Evolutionary conservation across 2,329 filamentous ascomycete species (phyloP), one percentile per base, ranked within the genome.

Genomic region (Penicillium frequentans): DNA sequence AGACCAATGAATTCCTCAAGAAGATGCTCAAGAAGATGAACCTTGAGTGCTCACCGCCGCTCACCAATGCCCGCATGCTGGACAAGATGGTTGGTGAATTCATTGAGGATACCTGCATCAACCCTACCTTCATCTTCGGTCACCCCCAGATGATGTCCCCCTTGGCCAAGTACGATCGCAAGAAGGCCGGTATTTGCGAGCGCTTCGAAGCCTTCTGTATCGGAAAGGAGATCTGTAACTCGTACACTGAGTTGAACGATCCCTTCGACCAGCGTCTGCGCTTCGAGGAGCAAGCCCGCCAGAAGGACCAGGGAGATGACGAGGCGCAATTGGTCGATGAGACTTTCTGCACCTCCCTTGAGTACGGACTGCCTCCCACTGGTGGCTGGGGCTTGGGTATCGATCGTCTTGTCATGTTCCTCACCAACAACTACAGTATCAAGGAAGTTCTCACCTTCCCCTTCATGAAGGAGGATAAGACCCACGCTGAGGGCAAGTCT

Each of bases 381-480:
- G 95, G 91, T 75, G 95, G 95, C 49, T 99, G 90, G 89, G 95
- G 93, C 65, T 91, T 98, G 85, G 95, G 95, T 63, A 95, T 96
- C 65, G 93, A 98, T 80, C 88, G 93, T 59, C 79, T 96, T 75
- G 90, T 92, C 75, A 96, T 96, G 92, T 96, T 96, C 84, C 79
- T 98, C 76, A 96, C 93, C 49, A 87, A 98, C 78, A 90, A 96
- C 79, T 95, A 96, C 81, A 90, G 86, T 67, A 99, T 99, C 75
- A 93, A 95, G 78, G 95, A 99, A 78, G 93, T 98, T 3, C 79
- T 98, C 61, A 87, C 93, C 9, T 99, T 99, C 86, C 95, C 95
- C 11, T 93, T 97, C 80, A 96, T 99, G 91, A 96, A 96, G 86
- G 90, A 93, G 50, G 90, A 93, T 75, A 82, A 82, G 72, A 81